Base-by-base conservation (phyloP, 2,329 filamentous ascomycete genomes). In the Arthrobotrys megalospora region DNA sequence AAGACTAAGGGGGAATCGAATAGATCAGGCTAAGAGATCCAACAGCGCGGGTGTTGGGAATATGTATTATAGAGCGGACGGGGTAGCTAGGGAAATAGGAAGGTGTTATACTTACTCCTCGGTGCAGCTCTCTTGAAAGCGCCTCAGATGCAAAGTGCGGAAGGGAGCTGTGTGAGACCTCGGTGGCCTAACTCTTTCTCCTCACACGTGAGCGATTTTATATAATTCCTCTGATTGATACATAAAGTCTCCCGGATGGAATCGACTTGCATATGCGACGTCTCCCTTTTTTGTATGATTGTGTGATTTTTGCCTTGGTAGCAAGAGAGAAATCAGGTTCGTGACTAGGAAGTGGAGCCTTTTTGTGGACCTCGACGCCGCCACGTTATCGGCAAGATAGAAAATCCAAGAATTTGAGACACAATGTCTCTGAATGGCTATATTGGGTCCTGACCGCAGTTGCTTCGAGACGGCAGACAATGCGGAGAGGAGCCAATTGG, bases 201-300 rank as follows among this genome's bases (percentile, higher is more conserved):
- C 53, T 70, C 71, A 69, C 73, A 71, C 73, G 73, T 62, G 73
- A 70, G 73, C 62, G 65, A 77, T 77, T 77, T 60, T 60, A 60
- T 60, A 41, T 43, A 21, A 58, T 38, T 38, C 14, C n/a, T 14
- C 36, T 60, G 34, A 38, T 60, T 28, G 55, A 60, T 60, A 60
- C 55, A 60, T 60, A 2, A 53, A 60, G 19, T 43, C 34, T 36
- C 55, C 55, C 24, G 19, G 55, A 43, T 43, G 55, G 55, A 55
- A 45, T 52, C 16, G 41, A 48, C 65, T 45, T 60, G 65, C 65
- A 69, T 69, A 69, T 24, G 36, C 55, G 55, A 60, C 34, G 19
- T 19, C 2, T 43, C 43, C 32, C 60, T 28, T 55, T 28, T 55
- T 43, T 47, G 38, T 58, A 45, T 36, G 12, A 34, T 50, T 34